Evolutionary conservation across 257 asterid genomes (phyloP).

Genomic region (Leptodermis oblonga): DNA sequence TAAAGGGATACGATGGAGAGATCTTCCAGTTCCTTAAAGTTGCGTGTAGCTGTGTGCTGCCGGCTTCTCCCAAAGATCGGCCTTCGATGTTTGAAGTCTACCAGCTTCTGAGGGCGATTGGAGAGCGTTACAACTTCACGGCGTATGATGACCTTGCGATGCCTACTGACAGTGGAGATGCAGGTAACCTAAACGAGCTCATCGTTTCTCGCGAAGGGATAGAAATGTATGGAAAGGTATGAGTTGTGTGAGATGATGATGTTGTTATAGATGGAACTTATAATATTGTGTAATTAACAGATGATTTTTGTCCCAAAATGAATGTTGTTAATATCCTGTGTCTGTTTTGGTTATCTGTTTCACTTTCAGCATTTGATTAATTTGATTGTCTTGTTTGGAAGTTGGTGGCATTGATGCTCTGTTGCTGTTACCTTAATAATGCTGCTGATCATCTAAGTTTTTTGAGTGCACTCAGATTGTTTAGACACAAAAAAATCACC

Average conservation of each 20-base stretch:
- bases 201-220: slow-evolving; percentile 69
- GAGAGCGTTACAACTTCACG: slow-evolving; percentile 55
- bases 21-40: slow-evolving; percentile 76
- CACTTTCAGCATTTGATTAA: too few species aligned
- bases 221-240: slow-evolving; percentile 20
- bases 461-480: too few species aligned
- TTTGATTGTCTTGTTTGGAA: too few species aligned
- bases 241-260: slow-evolving; percentile 2
- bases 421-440: too few species aligned
- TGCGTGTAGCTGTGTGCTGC: slow-evolving; percentile 69
- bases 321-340: slow-evolving; percentile 17
- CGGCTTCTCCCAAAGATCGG: slow-evolving; percentile 63
- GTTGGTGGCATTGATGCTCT: neutral
- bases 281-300: slow-evolving; percentile 24
- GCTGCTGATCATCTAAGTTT: too few species aligned
- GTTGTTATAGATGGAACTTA: slow-evolving; percentile 12
- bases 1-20: slow-evolving; percentile 62
- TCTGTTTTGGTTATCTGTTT: slow-evolving; percentile 5
- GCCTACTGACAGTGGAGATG: slow-evolving; percentile 43
- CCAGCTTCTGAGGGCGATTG: slow-evolving; percentile 71
- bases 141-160: slow-evolving; percentile 59
- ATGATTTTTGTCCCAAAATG: slow-evolving; percentile 2
- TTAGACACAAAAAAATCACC: too few species aligned
- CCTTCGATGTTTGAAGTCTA: slow-evolving; percentile 90
- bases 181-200: slow-evolving; percentile 53